Base-by-base conservation (phyloP, 371 early-diverging fungal genomes). In the Apophysomyces sp. region DNA sequence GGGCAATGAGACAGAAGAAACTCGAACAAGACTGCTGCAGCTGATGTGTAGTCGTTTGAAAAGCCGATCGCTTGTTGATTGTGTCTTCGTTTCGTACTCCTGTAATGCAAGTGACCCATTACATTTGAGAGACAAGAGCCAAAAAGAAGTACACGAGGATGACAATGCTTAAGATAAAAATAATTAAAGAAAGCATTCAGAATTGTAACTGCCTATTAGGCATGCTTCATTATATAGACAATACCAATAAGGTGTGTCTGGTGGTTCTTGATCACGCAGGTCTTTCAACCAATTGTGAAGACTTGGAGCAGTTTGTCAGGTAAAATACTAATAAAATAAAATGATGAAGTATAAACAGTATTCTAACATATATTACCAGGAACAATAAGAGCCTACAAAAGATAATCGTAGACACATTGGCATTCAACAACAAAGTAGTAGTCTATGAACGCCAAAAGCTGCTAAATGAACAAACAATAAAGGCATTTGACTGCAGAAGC, bases 111-210 rank as follows among this genome's bases (percentile, higher is more conserved):
- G 57, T 52, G 60, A 60, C 52, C 37, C 65, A 55, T 59, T 65
- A 52, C 59, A 65, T 65, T 51, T 31, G 37, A 59, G 60, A 65
- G 65, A 59, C 54, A 65, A 63, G 52, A 60, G n/a, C 37, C 65
- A 65, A 55, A 40, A 59, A 60, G 56, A 41, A 56, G 40, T 49
- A 59, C 36, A 59, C 40, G 60, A 60, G 57, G 65, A 57, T 59
- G 60, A n/a, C 65, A 39, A 59, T 56, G 56, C 56, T 9, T 49
- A 60, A 59, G 59, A 60, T 60, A 59, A 60, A 65, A 61, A 58
- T 59, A 65, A 60, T 21, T 63, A 56, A 60, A 59, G 56, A 65
- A 58, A 59, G 31, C 51, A 59, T 60, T 58, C 31, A 65, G 30
- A 58, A 57, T 63, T 55, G 52, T 55, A 65, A 58, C 65, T 40